Base-by-base conservation (phyloP, 352 stramenopile species). In the Phytophthora sojae region DNA sequence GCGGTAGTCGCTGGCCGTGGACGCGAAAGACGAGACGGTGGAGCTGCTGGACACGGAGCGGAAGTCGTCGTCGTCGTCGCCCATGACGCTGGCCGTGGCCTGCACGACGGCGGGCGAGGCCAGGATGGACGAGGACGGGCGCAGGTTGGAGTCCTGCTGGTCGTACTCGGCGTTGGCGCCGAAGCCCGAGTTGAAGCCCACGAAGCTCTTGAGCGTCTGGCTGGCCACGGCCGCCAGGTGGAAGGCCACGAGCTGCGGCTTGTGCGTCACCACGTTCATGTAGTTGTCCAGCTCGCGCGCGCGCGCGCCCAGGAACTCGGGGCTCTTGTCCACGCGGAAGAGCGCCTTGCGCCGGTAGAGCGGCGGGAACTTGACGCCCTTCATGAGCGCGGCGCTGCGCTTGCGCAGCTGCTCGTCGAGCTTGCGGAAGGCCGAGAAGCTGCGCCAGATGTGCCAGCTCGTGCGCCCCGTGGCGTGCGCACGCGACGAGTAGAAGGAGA, bases 371-470 rank as follows among this genome's bases (percentile, higher is more conserved):
- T 95, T 93, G 75, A 95, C 89, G 51, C 88, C 88, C 47, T 95
- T 95, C 64, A 95, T 76, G 35, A 92, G 85, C 52, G 83, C 75
- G 2, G 77, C 60, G 60, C 79, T 92, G 64, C 86, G 86, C 67
- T 95, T 91, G 19, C 88, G 86, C 6, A 95, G 73, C 69, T 94
- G 84, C 69, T 92, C 81, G 66, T 95, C 88, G 11, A 95, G 83
- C 73, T 93, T 91, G 50, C 86, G 86, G 72, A 95, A 95, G 29
- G 85, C 81, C 44, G 83, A 85, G 69, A 95, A 95, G 32, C 75
- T 81, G 63, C 88, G 86, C 88, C 88, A 94, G 55, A 95, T 93
- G 80, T 93, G 87, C 88, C 88, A 95, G 44, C 80, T 91, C 45
- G 85, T 92, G 51, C 73, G 81, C 5, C 80, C 87, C 15, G 73